A percentile compares a stretch with the other conserved stretches of the same genome.
Conservation (phyloP, 441 rosid species). For the Eutrema salsugineum region DNA sequence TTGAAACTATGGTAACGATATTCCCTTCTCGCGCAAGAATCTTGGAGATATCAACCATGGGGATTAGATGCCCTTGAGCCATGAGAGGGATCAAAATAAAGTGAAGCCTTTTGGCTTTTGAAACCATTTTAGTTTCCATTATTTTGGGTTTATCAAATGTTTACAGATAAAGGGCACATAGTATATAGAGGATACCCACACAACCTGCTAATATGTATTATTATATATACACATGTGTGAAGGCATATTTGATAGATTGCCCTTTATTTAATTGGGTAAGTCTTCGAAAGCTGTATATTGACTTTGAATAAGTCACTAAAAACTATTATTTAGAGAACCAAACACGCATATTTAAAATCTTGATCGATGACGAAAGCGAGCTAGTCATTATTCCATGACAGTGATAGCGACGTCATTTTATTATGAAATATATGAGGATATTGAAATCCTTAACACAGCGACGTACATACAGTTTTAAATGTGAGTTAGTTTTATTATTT, state of each 20-base stretch:
- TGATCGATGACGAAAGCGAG: background rate
- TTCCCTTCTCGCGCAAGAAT: constrained; percentile 39
- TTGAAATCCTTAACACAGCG: background rate
- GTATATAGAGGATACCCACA: background rate
- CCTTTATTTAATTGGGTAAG: background rate
- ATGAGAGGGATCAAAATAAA: constrained; percentile 51
- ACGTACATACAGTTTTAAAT: background rate
- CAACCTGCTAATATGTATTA: too few species aligned
- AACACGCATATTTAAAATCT: background rate
- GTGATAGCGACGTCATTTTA: background rate
- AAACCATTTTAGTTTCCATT: constrained; percentile 21
- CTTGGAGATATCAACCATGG: constrained; percentile 50
- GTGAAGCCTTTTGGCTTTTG: constrained; percentile 34
- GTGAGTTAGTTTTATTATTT: background rate
- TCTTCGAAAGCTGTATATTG: constrained; percentile 20
- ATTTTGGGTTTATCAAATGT: background rate
- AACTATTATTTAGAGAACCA: constrained; percentile 15
- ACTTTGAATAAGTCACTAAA: constrained; percentile 27
- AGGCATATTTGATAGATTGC: background rate
- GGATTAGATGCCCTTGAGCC: constrained; percentile 57
- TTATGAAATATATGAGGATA: background rate
- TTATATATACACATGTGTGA: background rate
- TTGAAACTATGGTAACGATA: constrained; percentile 38
- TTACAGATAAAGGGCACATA: background rate
- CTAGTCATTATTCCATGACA: constrained; percentile 1